phyloP scores from a whole-genome alignment of 352 stramenopile species.

The Thalassiosira livingstoniorum region DNA sequence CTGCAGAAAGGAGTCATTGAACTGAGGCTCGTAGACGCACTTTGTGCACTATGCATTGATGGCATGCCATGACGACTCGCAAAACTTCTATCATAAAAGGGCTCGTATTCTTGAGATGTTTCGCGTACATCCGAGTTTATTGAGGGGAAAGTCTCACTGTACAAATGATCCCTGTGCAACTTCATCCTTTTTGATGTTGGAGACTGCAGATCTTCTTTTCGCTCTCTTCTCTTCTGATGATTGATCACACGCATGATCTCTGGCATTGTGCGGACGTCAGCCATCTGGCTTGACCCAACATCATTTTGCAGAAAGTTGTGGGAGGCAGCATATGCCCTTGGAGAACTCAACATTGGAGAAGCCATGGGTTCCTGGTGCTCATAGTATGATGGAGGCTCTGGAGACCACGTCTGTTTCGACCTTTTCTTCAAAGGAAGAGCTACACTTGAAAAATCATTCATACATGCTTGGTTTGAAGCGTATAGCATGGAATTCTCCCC shows the following conservation, averaged over 20 bases:
- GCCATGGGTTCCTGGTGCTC: neutral
- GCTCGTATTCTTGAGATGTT: neutral
- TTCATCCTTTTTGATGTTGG: neutral
- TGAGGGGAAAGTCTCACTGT: neutral
- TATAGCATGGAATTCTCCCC: neutral
- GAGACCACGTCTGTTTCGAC: conserved; percentile 1
- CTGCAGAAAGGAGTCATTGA: no score
- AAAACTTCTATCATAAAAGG: neutral
- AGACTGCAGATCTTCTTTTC: neutral
- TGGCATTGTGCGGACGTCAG: conserved; percentile 30
- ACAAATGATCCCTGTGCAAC: neutral
- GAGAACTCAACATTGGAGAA: neutral
- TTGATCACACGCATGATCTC: conserved; percentile 41
- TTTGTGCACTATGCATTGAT: neutral
- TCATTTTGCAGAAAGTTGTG: neutral
- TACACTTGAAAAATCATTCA: neutral
- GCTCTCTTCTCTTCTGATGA: conserved; percentile 25
- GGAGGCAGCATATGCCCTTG: neutral
- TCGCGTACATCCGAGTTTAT: neutral
- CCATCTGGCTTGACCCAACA: neutral
- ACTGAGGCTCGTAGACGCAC: neutral
- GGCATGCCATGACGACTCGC: neutral
- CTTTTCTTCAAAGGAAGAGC: conserved; percentile 24
- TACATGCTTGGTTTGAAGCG: neutral
- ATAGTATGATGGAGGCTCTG: neutral